Evolutionary conservation across 768 basidiomycete species (phyloP).

Genomic region (Amanita pseudoporphyria): DNA sequence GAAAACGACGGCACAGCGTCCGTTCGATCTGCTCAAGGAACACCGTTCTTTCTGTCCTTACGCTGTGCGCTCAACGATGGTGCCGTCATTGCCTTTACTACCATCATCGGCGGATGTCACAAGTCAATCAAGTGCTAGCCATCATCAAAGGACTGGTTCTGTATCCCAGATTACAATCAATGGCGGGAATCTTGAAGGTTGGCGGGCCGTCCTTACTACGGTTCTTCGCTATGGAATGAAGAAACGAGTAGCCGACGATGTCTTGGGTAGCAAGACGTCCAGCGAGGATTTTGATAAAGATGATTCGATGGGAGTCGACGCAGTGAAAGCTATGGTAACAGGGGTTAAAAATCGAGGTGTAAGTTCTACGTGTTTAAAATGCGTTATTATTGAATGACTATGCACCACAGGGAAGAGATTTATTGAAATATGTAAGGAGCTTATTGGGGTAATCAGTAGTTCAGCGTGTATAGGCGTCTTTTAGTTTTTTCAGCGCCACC

Average conservation of each 20-base stretch:
- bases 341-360: slow-evolving; percentile 72
- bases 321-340: slow-evolving; percentile 67
- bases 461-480: slow-evolving; percentile 27
- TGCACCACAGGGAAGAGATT: slow-evolving; percentile 47
- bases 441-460: slow-evolving; percentile 40
- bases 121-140: slow-evolving; percentile 12
- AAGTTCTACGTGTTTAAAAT: slow-evolving; percentile 19
- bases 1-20: slow-evolving; percentile 28
- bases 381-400: slow-evolving; percentile 1
- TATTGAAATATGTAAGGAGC: slow-evolving; percentile 64
- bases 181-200: slow-evolving; percentile 50
- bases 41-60: slow-evolving; percentile 87
- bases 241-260: slow-evolving; percentile 33
- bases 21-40: slow-evolving; percentile 70
- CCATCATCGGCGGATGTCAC: slow-evolving; percentile 9
- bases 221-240: slow-evolving; percentile 58
- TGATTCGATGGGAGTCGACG: slow-evolving; percentile 31
- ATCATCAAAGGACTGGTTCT: slow-evolving; percentile 17
- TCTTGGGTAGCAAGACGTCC: slow-evolving; percentile 10
- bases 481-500: slow-evolving; percentile 30
- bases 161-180: slow-evolving; percentile 20
- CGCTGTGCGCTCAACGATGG: slow-evolving; percentile 54
- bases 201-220: slow-evolving; percentile 69
- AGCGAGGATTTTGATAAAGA: slow-evolving; percentile 11
- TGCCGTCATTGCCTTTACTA: slow-evolving; percentile 41